Evolutionary conservation across 352 stramenopile genomes (phyloP), one percentile per base, ranked within the genome.

Genomic region (Globisporangium megalacanthum): DNA sequence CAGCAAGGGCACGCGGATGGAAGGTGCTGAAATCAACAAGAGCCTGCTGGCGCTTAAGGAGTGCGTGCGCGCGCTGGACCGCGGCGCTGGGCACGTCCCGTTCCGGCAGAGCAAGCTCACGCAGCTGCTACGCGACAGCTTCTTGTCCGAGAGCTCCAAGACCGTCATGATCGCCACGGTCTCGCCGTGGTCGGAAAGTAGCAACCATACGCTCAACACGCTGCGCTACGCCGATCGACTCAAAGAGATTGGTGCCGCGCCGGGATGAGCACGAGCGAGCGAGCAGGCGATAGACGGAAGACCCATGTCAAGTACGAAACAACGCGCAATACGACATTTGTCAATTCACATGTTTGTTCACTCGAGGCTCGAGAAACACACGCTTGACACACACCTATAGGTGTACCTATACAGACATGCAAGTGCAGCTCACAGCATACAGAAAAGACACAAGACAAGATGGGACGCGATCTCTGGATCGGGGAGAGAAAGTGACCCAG

Each of bases 1-100:
- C 13, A 56, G 25, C 13, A 47, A 49, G 51, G 49, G 46, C 20
- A 53, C 61, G 42, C 42, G 77, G 33, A 89, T 86, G 51, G 83
- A 95, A 56, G 72, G 67, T 1, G 83, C 85, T 22, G 79, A 92
- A 54, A 94, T 95, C 68, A 95, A 95, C 63, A 86, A 87, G 60
- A 92, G 78, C 49, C 77, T 92, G 31, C 54, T 91, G 52, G 82
- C 82, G 19, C 60, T 95, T 19, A 95, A 95, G 61, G 75, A 94
- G 45, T 94, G 83, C 39, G 77, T 95, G 52, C 73, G 81, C 6
- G 86, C 86, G 15, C 74, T 91, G 29, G 81, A 78, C 0, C 62
- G 68, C 33, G 72, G 86, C 39, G 77, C 69, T 2, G 74, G 70
- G 1, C 86, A 75, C 45, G 74, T 94, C 17, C 82, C 83, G 22